phyloP scores from a whole-genome alignment of 257 asterid species.

The Fraxinus quadrangulata region DNA sequence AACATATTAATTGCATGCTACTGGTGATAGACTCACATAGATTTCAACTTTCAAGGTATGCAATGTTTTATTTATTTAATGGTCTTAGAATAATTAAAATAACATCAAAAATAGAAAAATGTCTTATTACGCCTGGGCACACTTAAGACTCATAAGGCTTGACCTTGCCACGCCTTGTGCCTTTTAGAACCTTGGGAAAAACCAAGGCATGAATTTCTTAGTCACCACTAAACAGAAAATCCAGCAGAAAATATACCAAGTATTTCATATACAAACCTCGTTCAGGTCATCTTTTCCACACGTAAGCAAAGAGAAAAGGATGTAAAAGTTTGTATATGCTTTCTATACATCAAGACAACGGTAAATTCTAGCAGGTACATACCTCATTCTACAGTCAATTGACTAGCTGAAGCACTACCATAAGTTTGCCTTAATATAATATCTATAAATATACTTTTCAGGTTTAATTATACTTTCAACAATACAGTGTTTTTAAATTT shows the following conservation, averaged over 20 bases:
- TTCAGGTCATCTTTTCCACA: neutral
- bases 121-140: neutral
- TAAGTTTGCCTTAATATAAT: neutral
- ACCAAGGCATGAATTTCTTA: neutral
- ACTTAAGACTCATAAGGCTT: neutral
- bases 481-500: conserved; percentile 15
- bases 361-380: neutral
- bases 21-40: neutral
- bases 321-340: too few species aligned
- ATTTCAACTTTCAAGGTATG: neutral
- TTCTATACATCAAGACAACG: neutral
- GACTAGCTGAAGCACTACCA: neutral
- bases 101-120: neutral
- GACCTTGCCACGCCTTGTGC: neutral
- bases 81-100: neutral
- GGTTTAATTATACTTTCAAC: conserved; percentile 13
- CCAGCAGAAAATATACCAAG: neutral
- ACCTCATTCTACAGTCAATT: neutral
- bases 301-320: too few species aligned
- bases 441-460: conserved; percentile 3
- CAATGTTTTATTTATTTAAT: neutral
- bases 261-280: neutral
- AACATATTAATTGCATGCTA: neutral
- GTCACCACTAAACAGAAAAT: neutral
- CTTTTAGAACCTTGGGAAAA: neutral